These are phyloP conservation scores for Suhomyces vadensis DNA, from an alignment of 805 yeast species.

Conservation along the genomic window DNA sequence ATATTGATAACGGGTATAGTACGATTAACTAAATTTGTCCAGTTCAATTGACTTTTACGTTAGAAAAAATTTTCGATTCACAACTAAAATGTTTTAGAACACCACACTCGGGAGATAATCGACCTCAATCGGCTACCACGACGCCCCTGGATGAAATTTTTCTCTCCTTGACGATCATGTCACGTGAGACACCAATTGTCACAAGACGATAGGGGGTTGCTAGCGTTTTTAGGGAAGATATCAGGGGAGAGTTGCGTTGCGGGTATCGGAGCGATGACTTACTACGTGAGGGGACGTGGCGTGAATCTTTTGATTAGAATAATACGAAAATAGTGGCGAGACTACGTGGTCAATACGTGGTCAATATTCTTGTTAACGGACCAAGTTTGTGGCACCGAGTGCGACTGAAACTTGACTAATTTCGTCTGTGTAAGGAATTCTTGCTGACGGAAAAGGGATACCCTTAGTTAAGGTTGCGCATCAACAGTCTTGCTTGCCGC, in stretches of 20 bases:
- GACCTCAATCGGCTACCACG: slow-evolving; percentile 3
- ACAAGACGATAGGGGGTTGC: slow-evolving; percentile 6
- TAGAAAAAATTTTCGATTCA: not conserved
- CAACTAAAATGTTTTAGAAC: not conserved
- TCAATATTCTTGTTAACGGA: no score
- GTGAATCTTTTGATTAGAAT: no score
- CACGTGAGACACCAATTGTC: slow-evolving; percentile 7
- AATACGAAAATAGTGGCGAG: no score
- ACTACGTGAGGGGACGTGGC: no score
- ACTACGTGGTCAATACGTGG: no score
- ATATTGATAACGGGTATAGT: not conserved
- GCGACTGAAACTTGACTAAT: not conserved
- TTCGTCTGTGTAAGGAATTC: no score
- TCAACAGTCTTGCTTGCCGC: not conserved
- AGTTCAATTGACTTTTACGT: not conserved
- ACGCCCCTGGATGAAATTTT: slow-evolving; percentile 10
- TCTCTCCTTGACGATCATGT: slow-evolving; percentile 7
- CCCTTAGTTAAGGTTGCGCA: not conserved
- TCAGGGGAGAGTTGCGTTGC: not conserved
- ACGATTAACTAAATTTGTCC: not conserved
- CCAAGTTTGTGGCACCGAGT: no score
- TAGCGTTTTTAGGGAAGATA: not conserved
- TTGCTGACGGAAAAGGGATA: no score
- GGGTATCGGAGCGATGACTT: no score
- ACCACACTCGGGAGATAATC: slow-evolving; percentile 5